A percentile compares a stretch with the other conserved stretches of the same genome.
Evolutionary conservation across 805 yeast genomes (phyloP).

Genomic region (Clavispora fructus): DNA sequence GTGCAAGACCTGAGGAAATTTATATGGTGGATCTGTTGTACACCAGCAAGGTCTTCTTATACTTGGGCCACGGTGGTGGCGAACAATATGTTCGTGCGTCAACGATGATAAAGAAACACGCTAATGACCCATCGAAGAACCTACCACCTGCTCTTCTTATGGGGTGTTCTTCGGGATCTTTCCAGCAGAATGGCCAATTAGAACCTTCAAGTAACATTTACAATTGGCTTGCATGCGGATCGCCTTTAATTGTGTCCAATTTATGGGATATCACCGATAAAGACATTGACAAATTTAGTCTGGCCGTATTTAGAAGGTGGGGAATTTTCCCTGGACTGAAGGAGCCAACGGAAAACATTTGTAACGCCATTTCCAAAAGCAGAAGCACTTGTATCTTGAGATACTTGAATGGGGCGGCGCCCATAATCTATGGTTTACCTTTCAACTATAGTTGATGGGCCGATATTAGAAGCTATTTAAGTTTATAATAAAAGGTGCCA

Average conservation of each 20-base stretch:
- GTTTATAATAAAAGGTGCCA: not conserved
- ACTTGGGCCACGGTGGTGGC: constrained; percentile 97
- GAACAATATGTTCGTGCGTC: constrained; percentile 66
- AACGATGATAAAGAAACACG: constrained; percentile 34
- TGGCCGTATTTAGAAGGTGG: constrained; percentile 57
- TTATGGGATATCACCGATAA: constrained; percentile 97
- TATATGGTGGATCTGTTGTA: constrained; percentile 42
- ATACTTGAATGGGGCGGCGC: constrained; percentile 88
- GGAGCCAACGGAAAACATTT: constrained; percentile 25
- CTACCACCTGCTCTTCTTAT: constrained; percentile 63
- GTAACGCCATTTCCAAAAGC: constrained; percentile 56
- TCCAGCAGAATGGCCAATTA: constrained; percentile 52
- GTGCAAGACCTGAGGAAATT: constrained; percentile 52
- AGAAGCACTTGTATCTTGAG: constrained; percentile 64
- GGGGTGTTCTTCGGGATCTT: constrained; percentile 87
- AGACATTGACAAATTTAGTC: constrained; percentile 79
- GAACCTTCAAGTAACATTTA: constrained; percentile 74
- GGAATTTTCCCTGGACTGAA: constrained; percentile 41
- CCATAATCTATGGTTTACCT: constrained; percentile 87
- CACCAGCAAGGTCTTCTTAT: constrained; percentile 50
- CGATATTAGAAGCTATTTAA: not conserved
- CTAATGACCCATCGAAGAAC: constrained; percentile 18
- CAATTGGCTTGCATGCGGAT: constrained; percentile 73
- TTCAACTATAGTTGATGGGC: constrained; percentile 17
- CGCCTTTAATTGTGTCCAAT: constrained; percentile 78